A percentile compares a stretch with the other conserved stretches of the same genome.
Evolutionary conservation across 148 eudicot genomes (phyloP).

Genomic region (Fagopyrum homotropicum): DNA sequence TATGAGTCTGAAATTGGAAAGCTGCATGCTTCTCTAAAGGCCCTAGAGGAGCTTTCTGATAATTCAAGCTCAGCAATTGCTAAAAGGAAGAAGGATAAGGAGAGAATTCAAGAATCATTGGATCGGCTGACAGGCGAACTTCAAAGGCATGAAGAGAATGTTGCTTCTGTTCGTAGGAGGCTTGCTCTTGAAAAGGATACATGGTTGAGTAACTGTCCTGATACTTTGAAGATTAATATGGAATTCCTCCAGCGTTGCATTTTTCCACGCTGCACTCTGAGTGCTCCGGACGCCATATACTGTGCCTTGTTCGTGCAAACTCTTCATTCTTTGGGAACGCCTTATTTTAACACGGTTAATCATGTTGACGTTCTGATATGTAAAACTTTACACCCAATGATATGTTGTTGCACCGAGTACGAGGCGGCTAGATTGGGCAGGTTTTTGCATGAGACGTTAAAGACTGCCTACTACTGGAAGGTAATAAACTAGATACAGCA

Average conservation of each 20-base stretch:
- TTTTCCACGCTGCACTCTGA: constrained; percentile 94
- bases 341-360: constrained; percentile 91
- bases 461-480: constrained; percentile 93
- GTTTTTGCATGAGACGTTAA: constrained; percentile 83
- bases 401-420: constrained; percentile 97
- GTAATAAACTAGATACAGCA: constrained; percentile 24
- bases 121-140: constrained; percentile 81
- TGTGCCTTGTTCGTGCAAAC: constrained; percentile 96
- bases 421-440: constrained; percentile 95
- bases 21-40: constrained; percentile 82
- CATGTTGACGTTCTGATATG: constrained; percentile 95
- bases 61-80: constrained; percentile 93
- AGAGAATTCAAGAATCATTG: constrained; percentile 87
- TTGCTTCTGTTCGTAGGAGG: constrained; percentile 76
- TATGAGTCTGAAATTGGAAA: constrained; percentile 91
- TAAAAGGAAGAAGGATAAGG: constrained; percentile 95
- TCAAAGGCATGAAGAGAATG: constrained; percentile 80
- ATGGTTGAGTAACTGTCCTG: constrained; percentile 96
- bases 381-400: constrained; percentile 98
- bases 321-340: constrained; percentile 92
- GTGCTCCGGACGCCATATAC: constrained; percentile 96
- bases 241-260: constrained; percentile 97
- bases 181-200: constrained; percentile 88
- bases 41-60: constrained; percentile 89
- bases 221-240: constrained; percentile 93